phyloP scores from a whole-genome alignment of 2,329 filamentous ascomycete genomes.

The Periconia macrospinosa region DNA sequence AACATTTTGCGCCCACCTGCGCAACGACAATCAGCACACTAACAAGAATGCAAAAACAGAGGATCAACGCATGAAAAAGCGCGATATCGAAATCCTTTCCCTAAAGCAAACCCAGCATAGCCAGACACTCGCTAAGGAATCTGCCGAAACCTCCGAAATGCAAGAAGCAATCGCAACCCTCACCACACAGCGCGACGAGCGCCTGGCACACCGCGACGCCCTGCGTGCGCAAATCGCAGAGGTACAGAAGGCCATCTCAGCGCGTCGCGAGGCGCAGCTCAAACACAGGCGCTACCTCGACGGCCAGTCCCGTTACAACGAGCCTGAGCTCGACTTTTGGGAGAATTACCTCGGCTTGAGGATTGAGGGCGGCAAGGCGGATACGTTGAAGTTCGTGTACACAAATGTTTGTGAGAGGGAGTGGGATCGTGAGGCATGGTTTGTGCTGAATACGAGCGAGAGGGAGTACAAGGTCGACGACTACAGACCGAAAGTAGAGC shows the following conservation, averaged over 20 bases:
- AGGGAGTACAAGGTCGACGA: constrained; percentile 84
- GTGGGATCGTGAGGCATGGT: constrained; percentile 89
- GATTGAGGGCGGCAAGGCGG: constrained; percentile 85
- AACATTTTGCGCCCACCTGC: background rate
- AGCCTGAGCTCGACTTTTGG: constrained; percentile 95
- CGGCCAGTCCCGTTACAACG: constrained; percentile 82
- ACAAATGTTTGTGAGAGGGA: constrained; percentile 83
- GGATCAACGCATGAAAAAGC: constrained; percentile 86
- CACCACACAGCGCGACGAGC: constrained; percentile 58
- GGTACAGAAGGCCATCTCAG: constrained; percentile 70
- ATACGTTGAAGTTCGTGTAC: constrained; percentile 88
- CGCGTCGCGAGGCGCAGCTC: constrained; percentile 70
- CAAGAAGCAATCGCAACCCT: constrained; percentile 61
- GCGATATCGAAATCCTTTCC: constrained; percentile 80
- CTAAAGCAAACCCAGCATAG: constrained; percentile 71
- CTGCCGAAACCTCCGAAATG: constrained; percentile 70
- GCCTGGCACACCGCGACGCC: constrained; percentile 57
- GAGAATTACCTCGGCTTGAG: constrained; percentile 84
- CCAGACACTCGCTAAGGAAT: constrained; percentile 75
- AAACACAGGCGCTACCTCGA: constrained; percentile 75
- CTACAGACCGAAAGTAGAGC: constrained; percentile 79
- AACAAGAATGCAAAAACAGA: constrained; percentile 56
- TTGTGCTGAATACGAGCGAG: constrained; percentile 80
- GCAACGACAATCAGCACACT: background rate
- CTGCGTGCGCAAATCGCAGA: constrained; percentile 62